Evolutionary conservation across 2,329 filamentous ascomycete species (phyloP), one percentile per base, ranked within the genome.

Genomic region (Xylariales sp.): DNA sequence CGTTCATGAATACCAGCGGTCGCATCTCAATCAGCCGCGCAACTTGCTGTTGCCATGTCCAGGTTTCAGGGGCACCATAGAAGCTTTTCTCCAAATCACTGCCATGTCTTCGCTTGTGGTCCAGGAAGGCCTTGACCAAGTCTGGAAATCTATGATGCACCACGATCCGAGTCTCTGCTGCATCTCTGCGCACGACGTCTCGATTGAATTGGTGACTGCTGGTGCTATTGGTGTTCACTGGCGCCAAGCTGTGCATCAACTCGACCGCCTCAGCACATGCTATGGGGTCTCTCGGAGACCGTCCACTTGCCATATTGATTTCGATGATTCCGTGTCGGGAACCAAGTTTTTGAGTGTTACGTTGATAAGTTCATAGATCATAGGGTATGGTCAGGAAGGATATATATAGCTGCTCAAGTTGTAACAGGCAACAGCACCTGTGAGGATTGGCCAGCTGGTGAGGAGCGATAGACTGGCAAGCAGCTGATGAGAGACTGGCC

Each of bases 61-160:
- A 57, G 4, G 38, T n/a, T 1, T 31, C 24, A 4, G 33, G 20
- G 5, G 33, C 22, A 3, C 15, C 18, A 35, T 58, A 59, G 3
- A 58, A 24, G 2, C 18, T 25, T 34, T 48, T 51, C 42, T 60
- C 54, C 5, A 41, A 22, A 12, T 16, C 32, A 14, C 42, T 53
- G 21, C 56, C 57, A 19, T 51, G 44, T 5, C 10, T 6, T n/a
- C 49, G 48, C 46, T 60, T 61, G 46, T 56, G 53, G 4, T 44
- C 40, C 12, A 61, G 39, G 37, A 61, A 61, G 4, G 15, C 31
- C 11, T 51, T 25, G 9, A 58, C 50, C 6, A 61, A 53, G n/a
- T 8, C 22, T 1, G 53, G 51, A 22, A 46, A 61, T 15, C 49
- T 42, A 7, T 16, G 4, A 37, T 59, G 57, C 1, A 60, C 42